phyloP scores from a whole-genome alignment of 2,329 filamentous ascomycete species.

The Huntiella abstrusa region DNA sequence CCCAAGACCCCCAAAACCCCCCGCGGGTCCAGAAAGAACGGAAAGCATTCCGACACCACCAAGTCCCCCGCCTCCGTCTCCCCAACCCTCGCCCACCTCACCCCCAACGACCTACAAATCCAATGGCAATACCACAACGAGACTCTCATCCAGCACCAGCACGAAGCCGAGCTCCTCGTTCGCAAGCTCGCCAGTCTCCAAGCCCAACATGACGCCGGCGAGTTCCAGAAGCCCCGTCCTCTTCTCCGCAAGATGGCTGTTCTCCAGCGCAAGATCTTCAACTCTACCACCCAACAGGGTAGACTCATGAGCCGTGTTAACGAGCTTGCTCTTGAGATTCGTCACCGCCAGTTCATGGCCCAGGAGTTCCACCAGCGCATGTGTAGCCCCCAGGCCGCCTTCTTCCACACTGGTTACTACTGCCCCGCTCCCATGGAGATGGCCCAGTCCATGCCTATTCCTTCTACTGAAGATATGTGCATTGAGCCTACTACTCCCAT shows the following conservation, averaged over 20 bases:
- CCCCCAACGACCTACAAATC: neutral
- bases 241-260: constrained; percentile 8
- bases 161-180: constrained; percentile 4
- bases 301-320: constrained; percentile 8
- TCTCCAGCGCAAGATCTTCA: constrained; percentile 4
- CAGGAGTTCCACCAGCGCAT: constrained; percentile 9
- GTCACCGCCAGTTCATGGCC: constrained; percentile 8
- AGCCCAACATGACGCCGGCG: constrained; percentile 4
- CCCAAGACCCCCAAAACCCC: neutral
- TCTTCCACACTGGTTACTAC: neutral
- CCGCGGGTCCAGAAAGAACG: neutral
- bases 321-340: constrained; percentile 9
- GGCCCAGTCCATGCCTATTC: neutral
- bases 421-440: neutral
- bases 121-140: constrained; percentile 9
- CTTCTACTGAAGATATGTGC: neutral
- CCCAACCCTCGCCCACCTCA: constrained; percentile 4
- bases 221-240: constrained; percentile 3
- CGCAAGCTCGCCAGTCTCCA: constrained; percentile 8
- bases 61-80: neutral
- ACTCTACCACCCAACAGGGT: constrained; percentile 8
- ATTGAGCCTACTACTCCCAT: neutral
- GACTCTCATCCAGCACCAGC: constrained; percentile 6
- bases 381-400: neutral
- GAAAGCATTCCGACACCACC: neutral